Evolutionary conservation across 139 green algal species (phyloP), one percentile per base, ranked within the genome.

Genomic region (Chlorella sp.): DNA sequence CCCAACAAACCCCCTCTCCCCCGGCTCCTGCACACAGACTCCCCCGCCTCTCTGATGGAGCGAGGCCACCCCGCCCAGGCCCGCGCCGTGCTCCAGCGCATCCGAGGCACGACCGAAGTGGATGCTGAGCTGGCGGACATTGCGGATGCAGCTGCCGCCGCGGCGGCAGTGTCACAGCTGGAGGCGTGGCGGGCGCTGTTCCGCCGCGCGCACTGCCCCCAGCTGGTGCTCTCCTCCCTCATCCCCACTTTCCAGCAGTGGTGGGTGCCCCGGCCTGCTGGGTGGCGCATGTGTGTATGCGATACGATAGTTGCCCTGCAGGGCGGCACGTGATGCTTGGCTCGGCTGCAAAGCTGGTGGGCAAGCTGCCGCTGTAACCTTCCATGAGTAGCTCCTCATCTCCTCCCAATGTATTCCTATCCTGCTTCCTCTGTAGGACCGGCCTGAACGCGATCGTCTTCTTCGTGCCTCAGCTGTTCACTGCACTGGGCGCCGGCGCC

Each of bases 21-120:
- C 21, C 51, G 12, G 2, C 11, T 23, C 51, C 3, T 60, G 2
- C 51, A 20, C 9, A 60, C 51, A 4, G 92, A 97, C 26, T 95
- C 94, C 5, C 93, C 93, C 69, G 96, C 95, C 90, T 92, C 80
- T 11, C 87, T 97, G 32, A 80, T 94, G 7, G 87, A 92, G 87
- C 88, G 93, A 7, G 92, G 92, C 23, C 36, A 88, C 11, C 4
- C 34, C 1, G 90, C 91, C 28, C 41, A 90, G 21, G 93, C 78
- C 13, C 69, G 70, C 5, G 34, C 30, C 0, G 89, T 95, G 38
- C 88, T 96, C 68, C 30, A 89, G 80, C 72, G 81, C 9, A 81
- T 94, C 60, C 87, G 92, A 0, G 91, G 93, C 36, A 87, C 83
- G 0, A 30, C 90, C 9, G 78, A 91, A 30, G 86, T 94, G 4